Percentiles rank a stretch among this genome's conserved stretches.
Evolutionary conservation across 1,284 basidiomycete genomes (phyloP).

Genomic region (Ceratobasidium sp.): DNA sequence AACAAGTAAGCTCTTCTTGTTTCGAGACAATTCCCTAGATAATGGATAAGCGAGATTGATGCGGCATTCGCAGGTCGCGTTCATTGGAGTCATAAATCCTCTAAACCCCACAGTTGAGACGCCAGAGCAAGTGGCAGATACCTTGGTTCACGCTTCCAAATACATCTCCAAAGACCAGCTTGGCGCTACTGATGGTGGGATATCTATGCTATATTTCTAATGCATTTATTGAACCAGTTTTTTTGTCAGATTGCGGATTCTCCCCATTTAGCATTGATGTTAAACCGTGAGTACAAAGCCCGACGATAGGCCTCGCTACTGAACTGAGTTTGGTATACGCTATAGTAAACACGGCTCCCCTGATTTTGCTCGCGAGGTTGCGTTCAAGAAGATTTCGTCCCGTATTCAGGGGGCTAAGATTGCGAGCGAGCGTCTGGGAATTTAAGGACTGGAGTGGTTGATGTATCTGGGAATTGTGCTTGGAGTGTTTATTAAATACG

Average conservation of each 20-base stretch:
- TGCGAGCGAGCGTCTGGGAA: conserved; percentile 46
- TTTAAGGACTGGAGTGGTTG: too few relatives aligned
- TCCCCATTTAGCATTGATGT: conserved; percentile 48
- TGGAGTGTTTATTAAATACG: too few relatives aligned
- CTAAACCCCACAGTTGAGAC: conserved; percentile 47
- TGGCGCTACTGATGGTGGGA: conserved; percentile 46
- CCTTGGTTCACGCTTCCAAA: conserved; percentile 45
- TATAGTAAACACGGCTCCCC: conserved; percentile 45
- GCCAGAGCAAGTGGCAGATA: conserved; percentile 44
- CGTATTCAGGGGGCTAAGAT: conserved; percentile 46
- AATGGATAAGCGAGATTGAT: too few relatives aligned
- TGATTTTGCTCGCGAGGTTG: conserved; percentile 47
- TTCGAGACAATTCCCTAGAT: too few relatives aligned
- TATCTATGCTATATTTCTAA: neutral
- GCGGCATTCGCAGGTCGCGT: conserved; percentile 45
- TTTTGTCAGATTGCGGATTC: conserved; percentile 47
- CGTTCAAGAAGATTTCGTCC: conserved; percentile 47
- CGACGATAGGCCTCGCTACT: neutral
- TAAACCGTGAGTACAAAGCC: conserved; percentile 36
- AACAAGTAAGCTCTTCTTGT: conserved; percentile 30
- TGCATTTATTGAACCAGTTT: neutral
- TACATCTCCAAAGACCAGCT: conserved; percentile 48
- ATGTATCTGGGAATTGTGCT: too few relatives aligned
- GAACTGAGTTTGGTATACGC: neutral
- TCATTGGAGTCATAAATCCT: conserved; percentile 47